Evolutionary conservation across 208 protist genomes (phyloP).

Genomic region (Trypanosoma avium): DNA sequence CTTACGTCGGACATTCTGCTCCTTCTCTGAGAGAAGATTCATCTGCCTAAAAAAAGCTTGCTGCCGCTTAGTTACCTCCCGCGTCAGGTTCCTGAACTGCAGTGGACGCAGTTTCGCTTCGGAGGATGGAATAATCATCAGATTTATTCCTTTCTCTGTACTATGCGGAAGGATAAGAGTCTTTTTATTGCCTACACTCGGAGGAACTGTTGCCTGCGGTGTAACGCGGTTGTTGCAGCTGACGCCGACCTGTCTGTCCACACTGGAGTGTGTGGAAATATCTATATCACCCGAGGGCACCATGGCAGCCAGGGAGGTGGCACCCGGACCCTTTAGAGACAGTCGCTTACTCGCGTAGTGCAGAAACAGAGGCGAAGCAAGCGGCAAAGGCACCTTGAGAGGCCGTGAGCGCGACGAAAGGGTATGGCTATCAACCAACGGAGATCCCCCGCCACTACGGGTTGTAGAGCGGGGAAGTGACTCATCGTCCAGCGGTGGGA

Average conservation of each 20-base stretch:
- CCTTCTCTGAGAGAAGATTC: slow-evolving; percentile 26
- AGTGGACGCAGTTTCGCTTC: slow-evolving; percentile 33
- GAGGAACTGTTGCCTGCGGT: too few species aligned
- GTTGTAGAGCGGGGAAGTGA: not conserved
- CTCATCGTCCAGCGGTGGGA: slow-evolving; percentile 7
- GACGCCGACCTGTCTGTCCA: not conserved
- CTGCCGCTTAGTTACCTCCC: slow-evolving; percentile 34
- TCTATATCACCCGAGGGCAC: too few species aligned
- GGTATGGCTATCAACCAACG: not conserved
- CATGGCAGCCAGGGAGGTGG: too few species aligned
- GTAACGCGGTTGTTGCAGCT: too few species aligned
- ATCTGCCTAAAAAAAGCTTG: slow-evolving; percentile 31
- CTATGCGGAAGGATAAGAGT: not conserved
- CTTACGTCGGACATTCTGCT: slow-evolving; percentile 36
- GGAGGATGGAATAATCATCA: slow-evolving; percentile 39
- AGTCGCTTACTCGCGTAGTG: slow-evolving; percentile 39
- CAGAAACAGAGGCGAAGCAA: slow-evolving; percentile 51
- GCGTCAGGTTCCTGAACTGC: slow-evolving; percentile 30
- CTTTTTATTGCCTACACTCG: too few species aligned
- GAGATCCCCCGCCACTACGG: not conserved
- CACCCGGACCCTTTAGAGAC: slow-evolving; percentile 14
- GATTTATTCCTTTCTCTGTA: slow-evolving; percentile 17
- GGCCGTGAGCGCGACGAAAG: not conserved
- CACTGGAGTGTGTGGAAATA: not conserved
- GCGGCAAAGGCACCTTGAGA: slow-evolving; percentile 25